These are phyloP conservation scores for Scutellaria minor DNA, from an alignment of 257 asterid species.

Conservation along the genomic window DNA sequence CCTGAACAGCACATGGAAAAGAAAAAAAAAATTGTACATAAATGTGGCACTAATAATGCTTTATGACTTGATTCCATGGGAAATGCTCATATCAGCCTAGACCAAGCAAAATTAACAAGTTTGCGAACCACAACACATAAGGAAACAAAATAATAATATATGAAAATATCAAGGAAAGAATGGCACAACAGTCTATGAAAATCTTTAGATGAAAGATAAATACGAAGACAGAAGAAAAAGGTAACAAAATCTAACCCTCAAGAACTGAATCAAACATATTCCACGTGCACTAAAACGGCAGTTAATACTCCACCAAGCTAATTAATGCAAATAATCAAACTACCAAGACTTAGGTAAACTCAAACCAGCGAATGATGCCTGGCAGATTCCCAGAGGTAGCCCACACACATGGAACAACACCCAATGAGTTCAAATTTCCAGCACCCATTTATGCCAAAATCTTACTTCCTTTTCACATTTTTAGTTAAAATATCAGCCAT, in stretches of 20 bases:
- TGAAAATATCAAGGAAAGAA: background rate
- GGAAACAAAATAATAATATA: background rate
- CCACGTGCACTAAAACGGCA: conserved; percentile 29
- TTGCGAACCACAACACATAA: conserved; percentile 6
- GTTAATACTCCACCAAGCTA: conserved; percentile 23
- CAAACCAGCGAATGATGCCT: conserved; percentile 11
- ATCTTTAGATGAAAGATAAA: background rate
- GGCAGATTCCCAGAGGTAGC: conserved; percentile 11
- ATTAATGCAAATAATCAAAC: conserved; percentile 27
- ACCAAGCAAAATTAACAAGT: conserved; percentile 24
- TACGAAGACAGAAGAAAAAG: background rate
- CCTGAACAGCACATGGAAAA: conserved; percentile 51
- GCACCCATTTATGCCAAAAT: conserved; percentile 10
- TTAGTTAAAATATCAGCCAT: conserved; percentile 14
- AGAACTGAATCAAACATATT: conserved; percentile 27
- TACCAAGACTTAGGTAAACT: conserved; percentile 16
- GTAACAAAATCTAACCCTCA: conserved; percentile 19
- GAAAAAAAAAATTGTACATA: conserved; percentile 15
- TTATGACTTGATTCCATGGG: conserved; percentile 19
- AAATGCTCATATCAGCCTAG: conserved; percentile 26
- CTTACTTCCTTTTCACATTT: conserved; percentile 24
- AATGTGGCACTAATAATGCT: conserved; percentile 3
- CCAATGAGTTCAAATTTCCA: conserved; percentile 20
- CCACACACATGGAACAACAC: conserved; percentile 28
- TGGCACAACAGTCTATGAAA: background rate